These are phyloP conservation scores for Trichoderma polysporum DNA, from an alignment of 2,329 filamentous ascomycete genomes.

Conservation along the genomic window DNA sequence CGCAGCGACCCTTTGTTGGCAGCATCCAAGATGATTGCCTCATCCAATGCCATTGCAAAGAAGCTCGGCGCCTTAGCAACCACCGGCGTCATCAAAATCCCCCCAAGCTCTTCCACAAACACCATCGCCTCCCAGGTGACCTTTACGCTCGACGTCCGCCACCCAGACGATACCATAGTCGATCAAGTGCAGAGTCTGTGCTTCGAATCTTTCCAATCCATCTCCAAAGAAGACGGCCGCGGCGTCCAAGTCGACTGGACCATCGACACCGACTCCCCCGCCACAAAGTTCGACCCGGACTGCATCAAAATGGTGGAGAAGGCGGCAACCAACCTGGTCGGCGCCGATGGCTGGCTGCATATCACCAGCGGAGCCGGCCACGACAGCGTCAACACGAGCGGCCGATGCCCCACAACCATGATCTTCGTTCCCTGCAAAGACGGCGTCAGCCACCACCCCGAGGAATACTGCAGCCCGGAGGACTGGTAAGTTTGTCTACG, in stretches of 20 bases:
- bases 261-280: conserved; percentile 59
- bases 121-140: conserved; percentile 66
- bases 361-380: conserved; percentile 42
- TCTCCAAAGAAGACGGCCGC: conserved; percentile 29
- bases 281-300: conserved; percentile 62
- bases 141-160: conserved; percentile 66
- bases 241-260: conserved; percentile 54
- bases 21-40: conserved; percentile 37
- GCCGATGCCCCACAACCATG: conserved; percentile 38
- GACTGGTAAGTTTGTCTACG: conserved; percentile 31
- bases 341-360: conserved; percentile 39
- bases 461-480: conserved; percentile 37
- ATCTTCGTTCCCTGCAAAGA: conserved; percentile 40
- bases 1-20: conserved; percentile 37
- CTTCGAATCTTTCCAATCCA: conserved; percentile 27
- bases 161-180: conserved; percentile 54
- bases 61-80: conserved; percentile 31
- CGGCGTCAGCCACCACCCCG: conserved; percentile 40
- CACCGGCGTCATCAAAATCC: conserved; percentile 34
- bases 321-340: conserved; percentile 55
- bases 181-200: conserved; percentile 40
- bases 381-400: conserved; percentile 39
- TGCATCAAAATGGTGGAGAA: conserved; percentile 64
- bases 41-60: conserved; percentile 31
- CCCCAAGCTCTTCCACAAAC: conserved; percentile 66